Conservation (phyloP, 805 yeast genomes). For the Suhomyces sp. region DNA sequence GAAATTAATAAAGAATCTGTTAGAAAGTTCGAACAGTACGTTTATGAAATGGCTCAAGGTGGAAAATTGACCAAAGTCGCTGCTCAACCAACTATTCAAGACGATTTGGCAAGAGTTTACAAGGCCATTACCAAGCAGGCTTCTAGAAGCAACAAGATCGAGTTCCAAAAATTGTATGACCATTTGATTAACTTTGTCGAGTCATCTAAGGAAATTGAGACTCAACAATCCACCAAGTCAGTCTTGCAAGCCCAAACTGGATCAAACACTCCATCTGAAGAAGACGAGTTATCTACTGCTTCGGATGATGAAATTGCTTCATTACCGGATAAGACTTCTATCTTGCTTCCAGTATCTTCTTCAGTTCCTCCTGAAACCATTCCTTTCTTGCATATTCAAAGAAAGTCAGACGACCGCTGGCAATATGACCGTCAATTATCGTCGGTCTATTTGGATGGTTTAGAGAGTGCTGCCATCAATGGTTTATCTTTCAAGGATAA, state of each 20-base stretch:
- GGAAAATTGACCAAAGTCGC: constrained; percentile 70
- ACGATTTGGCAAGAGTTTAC: constrained; percentile 81
- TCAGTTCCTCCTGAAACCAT: constrained; percentile 78
- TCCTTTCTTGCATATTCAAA: constrained; percentile 92
- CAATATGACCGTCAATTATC: constrained; percentile 78
- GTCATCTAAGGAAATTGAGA: constrained; percentile 67
- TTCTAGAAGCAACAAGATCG: constrained; percentile 61
- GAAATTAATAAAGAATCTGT: constrained; percentile 89
- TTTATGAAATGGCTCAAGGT: constrained; percentile 94
- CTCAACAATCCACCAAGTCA: constrained; percentile 58
- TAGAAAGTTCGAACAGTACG: constrained; percentile 93
- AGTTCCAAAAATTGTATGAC: constrained; percentile 69
- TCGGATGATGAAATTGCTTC: constrained; percentile 80
- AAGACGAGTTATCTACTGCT: constrained; percentile 44
- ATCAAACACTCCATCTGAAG: constrained; percentile 42
- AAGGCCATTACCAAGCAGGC: constrained; percentile 74
- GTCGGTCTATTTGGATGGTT: constrained; percentile 77
- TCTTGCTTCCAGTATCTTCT: constrained; percentile 71
- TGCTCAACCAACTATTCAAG: constrained; percentile 71
- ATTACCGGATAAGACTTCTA: constrained; percentile 68
- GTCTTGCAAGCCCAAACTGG: constrained; percentile 44
- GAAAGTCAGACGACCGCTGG: constrained; percentile 78
- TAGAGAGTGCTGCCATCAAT: constrained; percentile 91
- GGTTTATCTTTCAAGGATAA: constrained; percentile 90
- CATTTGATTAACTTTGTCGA: constrained; percentile 69